Conservation (phyloP, 2,329 filamentous ascomycete species). For the Aspergillus unguis region DNA sequence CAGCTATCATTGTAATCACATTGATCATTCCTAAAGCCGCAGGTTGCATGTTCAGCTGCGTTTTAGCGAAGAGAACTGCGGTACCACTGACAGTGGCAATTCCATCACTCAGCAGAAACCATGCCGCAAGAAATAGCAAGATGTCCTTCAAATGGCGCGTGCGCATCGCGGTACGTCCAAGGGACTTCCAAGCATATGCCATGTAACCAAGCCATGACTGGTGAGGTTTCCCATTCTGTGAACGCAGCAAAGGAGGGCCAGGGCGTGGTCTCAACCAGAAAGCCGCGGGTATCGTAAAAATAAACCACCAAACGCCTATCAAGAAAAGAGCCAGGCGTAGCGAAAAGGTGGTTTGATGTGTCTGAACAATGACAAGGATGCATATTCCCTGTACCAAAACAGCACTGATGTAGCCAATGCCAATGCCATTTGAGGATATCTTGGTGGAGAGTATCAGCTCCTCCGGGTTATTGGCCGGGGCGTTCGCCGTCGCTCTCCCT, state of each 20-base stretch:
- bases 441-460: slow-evolving; percentile 81
- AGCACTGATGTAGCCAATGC: slow-evolving; percentile 86
- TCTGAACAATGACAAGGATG: slow-evolving; percentile 70
- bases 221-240: slow-evolving; percentile 32
- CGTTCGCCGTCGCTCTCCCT: slow-evolving; percentile 2
- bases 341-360: slow-evolving; percentile 76
- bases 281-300: slow-evolving; percentile 84
- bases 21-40: slow-evolving; percentile 89
- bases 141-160: slow-evolving; percentile 74
- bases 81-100: slow-evolving; percentile 94
- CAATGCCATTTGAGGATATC: slow-evolving; percentile 89
- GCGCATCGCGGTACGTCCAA: slow-evolving; percentile 74
- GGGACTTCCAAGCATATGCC: slow-evolving; percentile 76
- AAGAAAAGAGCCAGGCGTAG: slow-evolving; percentile 82
- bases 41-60: slow-evolving; percentile 81
- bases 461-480: slow-evolving; percentile 43
- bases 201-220: slow-evolving; percentile 69
- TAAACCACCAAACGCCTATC: slow-evolving; percentile 87
- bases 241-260: slow-evolving; percentile 68
- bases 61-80: slow-evolving; percentile 94
- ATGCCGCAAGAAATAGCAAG: slow-evolving; percentile 79
- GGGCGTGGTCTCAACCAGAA: slow-evolving; percentile 85
- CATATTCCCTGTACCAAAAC: slow-evolving; percentile 78
- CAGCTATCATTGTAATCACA: slow-evolving; percentile 80
- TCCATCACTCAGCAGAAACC: slow-evolving; percentile 92